Base-by-base conservation (phyloP, 2,329 filamentous ascomycete species). In the Colletotrichum sp. region DNA sequence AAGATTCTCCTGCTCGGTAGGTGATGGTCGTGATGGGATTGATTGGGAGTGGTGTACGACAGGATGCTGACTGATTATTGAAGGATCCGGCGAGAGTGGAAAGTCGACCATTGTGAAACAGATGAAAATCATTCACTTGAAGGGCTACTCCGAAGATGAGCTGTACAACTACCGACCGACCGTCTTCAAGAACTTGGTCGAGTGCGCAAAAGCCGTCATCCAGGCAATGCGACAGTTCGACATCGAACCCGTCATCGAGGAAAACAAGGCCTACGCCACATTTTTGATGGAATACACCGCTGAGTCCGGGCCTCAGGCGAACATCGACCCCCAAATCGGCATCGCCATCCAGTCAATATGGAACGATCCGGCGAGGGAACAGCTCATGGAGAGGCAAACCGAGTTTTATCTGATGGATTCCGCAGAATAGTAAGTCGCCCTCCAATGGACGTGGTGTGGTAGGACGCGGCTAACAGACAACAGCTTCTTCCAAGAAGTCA, bases 321-420 rank as follows among this genome's bases (percentile, higher is more conserved):
- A 94, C 60, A 92, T 99, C 76, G 95, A 98, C 81, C 86, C 91
- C 66, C 93, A 93, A 82, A 93, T 99, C 28, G 96, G 95, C 78
- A 90, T 93, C 73, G 97, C 97, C 18, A 93, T 99, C 49, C 92
- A 94, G 79, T 93, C 95, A 70, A 88, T 99, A 83, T 99, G 97
- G 97, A 93, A 93, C 80, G 97, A 99, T 82, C 93, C 95, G 9
- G 94, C 94, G 80, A 95, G 95, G 80, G 92, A 95, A 71, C 92
- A 91, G 79, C 91, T 98, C 49, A 93, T 99, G 90, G 95, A 98
- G 82, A 95, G 97, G 83, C 95, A 98, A 84, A 98, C 96, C 83
- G 96, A 99, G 86, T 99, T 99, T 85, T 99, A 99, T 84, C 89
- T 99, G 75, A 99, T 99, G 97, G 97, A 99, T 85, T 99, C 97